A percentile compares a stretch with the other conserved stretches of the same genome.
Conservation (phyloP, 2,329 filamentous ascomycete species). For the Fusarium sp. region DNA sequence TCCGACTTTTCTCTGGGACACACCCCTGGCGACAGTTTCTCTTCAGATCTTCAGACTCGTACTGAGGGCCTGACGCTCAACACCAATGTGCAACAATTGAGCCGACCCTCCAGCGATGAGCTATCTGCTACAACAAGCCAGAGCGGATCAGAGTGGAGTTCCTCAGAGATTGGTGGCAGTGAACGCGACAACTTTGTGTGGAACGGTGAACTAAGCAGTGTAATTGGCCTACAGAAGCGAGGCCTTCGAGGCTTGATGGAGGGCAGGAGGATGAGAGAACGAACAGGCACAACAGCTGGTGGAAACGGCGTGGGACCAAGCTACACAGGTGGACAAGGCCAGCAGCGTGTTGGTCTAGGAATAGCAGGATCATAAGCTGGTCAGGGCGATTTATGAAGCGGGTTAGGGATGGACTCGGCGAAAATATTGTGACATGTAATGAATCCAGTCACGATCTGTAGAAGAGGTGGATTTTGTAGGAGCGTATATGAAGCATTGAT, state of each 20-base stretch:
- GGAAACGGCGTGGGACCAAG: slow-evolving; percentile 26
- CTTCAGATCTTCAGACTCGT: slow-evolving; percentile 47
- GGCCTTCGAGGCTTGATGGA: slow-evolving; percentile 95
- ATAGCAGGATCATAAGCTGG: slow-evolving; percentile 58
- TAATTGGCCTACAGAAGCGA: slow-evolving; percentile 95
- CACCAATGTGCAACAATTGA: slow-evolving; percentile 51
- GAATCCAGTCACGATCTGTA: slow-evolving; percentile 35
- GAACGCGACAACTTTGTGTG: slow-evolving; percentile 69
- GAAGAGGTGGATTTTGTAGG: slow-evolving; percentile 31
- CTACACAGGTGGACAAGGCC: slow-evolving; percentile 37
- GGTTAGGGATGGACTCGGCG: slow-evolving; percentile 16
- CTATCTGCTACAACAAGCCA: slow-evolving; percentile 61
- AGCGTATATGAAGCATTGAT: slow-evolving; percentile 26
- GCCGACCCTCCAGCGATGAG: slow-evolving; percentile 57
- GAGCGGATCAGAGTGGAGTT: slow-evolving; percentile 67
- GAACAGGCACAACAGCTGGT: slow-evolving; percentile 61
- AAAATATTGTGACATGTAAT: slow-evolving; percentile 38
- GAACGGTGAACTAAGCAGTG: slow-evolving; percentile 83
- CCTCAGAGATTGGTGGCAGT: slow-evolving; percentile 61
- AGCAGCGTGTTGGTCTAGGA: slow-evolving; percentile 60
- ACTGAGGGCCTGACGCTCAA: slow-evolving; percentile 60
- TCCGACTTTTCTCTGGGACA: slow-evolving; percentile 49
- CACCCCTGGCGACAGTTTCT: slow-evolving; percentile 43
- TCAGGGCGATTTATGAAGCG: not conserved
- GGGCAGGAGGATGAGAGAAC: slow-evolving; percentile 83